Evolutionary conservation across 2,329 filamentous ascomycete species (phyloP).

Genomic region (Neonectria hederae): DNA sequence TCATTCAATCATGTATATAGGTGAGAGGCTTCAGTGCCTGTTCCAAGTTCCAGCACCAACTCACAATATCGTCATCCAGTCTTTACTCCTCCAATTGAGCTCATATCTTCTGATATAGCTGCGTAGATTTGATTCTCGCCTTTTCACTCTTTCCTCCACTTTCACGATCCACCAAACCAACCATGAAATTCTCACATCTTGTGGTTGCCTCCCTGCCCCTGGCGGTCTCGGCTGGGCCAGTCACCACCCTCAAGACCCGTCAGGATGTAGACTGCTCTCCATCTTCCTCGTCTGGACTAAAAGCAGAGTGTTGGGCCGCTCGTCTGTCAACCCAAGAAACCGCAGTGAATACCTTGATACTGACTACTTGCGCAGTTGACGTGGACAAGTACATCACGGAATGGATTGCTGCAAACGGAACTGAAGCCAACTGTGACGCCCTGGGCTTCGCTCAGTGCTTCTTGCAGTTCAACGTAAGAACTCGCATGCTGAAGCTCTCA

Average conservation of each 20-base stretch:
- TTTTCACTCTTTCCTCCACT: background rate
- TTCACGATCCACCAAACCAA: background rate
- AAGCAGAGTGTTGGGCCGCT: slow-evolving; percentile 35
- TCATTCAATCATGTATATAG: background rate
- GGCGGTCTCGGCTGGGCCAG: background rate
- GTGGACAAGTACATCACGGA: slow-evolving; percentile 38
- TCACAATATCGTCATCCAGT: background rate
- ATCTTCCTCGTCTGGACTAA: slow-evolving; percentile 27
- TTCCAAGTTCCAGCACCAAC: background rate
- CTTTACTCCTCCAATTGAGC: background rate
- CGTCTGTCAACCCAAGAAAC: background rate
- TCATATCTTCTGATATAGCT: background rate
- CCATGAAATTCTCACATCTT: background rate
- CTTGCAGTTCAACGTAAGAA: slow-evolving; percentile 37
- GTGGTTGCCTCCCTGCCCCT: background rate
- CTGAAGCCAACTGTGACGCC: slow-evolving; percentile 36
- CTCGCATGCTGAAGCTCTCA: no score
- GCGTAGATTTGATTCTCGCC: background rate
- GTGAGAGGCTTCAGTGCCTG: background rate
- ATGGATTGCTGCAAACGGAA: slow-evolving; percentile 40
- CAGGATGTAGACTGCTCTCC: slow-evolving; percentile 12
- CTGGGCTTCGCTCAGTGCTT: slow-evolving; percentile 43
- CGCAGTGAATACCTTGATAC: background rate
- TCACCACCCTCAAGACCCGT: background rate
- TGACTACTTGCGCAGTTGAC: slow-evolving; percentile 17